Evolutionary conservation across 2,329 filamentous ascomycete species (phyloP), one percentile per base, ranked within the genome.

Genomic region (Ampelomyces quisqualis): DNA sequence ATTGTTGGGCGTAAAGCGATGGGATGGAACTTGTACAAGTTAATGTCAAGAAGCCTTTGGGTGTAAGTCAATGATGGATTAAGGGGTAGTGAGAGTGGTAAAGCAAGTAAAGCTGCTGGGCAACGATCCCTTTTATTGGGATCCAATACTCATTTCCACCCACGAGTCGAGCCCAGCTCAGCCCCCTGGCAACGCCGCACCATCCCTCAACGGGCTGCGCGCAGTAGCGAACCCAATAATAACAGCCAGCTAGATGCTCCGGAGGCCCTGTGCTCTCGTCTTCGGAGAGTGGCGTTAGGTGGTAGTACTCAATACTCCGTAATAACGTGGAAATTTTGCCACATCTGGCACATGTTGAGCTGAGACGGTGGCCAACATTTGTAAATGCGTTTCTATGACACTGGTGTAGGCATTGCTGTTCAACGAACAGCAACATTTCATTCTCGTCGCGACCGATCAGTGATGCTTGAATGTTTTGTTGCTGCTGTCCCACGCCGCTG

Each of bases 171-270:
- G 33, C 46, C 43, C 49, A 35, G 45, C 53, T 47, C 33, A 42
- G 27, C 47, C 42, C 48, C 38, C 51, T 24, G 47, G 56, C 56
- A 59, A 59, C 56, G 47, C 39, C n/a, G 28, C 43, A 26, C 46
- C 36, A 34, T 32, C n/a, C 41, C 36, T 19, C 21, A 31, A 22
- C 9, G 6, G 40, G 15, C 19, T 26, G 29, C 6, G n/a, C 37
- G 5, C 29, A 23, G 40, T 31, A 21, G 34, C 28, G 26, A 39
- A 5, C 15, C 51, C 51, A 54, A 54, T 52, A 33, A 46, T 49
- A 47, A 40, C 35, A 29, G 40, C 38, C 45, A 41, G 36, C 34
- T 23, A 36, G 28, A 18, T 21, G 31, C 35, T 29, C 47, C 42
- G 36, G 22, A n/a, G 27, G 38, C 34, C 8, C 32, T 18, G 33